phyloP scores from a whole-genome alignment of 208 protist species.

The Vickermania ingenoplastis region DNA sequence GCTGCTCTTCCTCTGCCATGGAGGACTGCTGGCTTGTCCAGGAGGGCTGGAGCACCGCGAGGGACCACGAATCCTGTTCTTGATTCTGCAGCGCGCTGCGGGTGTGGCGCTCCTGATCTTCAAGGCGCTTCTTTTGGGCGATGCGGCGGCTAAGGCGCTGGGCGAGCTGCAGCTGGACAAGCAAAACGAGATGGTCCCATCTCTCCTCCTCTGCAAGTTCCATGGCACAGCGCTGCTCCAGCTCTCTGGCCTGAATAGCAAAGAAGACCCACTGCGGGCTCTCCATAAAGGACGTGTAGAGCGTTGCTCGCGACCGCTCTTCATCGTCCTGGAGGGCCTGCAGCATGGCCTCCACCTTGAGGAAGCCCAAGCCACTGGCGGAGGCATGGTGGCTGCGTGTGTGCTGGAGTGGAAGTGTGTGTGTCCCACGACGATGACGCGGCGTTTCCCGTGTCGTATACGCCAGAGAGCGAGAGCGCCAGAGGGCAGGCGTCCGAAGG shows the following conservation, averaged over 20 bases:
- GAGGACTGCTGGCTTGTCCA: not conserved
- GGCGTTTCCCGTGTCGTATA: too few relatives aligned
- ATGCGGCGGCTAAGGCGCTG: not conserved
- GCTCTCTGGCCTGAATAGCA: not conserved
- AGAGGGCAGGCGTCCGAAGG: too few relatives aligned
- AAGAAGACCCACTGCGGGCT: not conserved
- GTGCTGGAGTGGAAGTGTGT: too few relatives aligned
- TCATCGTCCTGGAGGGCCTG: not conserved
- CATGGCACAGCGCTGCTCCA: conserved; percentile 3
- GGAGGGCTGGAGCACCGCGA: not conserved
- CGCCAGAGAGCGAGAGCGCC: too few relatives aligned
- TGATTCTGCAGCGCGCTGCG: not conserved
- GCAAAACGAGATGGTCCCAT: not conserved
- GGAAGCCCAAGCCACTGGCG: too few relatives aligned
- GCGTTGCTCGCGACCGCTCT: not conserved
- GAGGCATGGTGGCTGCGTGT: too few relatives aligned
- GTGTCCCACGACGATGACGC: too few relatives aligned
- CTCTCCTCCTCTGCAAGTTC: conserved; percentile 5
- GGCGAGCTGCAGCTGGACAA: not conserved
- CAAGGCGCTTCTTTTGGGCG: not conserved
- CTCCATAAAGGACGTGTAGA: not conserved
- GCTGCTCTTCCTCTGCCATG: not conserved
- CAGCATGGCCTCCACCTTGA: too few relatives aligned
- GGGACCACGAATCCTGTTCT: not conserved
- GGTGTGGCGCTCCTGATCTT: not conserved